These are phyloP conservation scores for Podila epicladia DNA, from an alignment of 192 early-diverging fungal genomes.

Conservation along the genomic window DNA sequence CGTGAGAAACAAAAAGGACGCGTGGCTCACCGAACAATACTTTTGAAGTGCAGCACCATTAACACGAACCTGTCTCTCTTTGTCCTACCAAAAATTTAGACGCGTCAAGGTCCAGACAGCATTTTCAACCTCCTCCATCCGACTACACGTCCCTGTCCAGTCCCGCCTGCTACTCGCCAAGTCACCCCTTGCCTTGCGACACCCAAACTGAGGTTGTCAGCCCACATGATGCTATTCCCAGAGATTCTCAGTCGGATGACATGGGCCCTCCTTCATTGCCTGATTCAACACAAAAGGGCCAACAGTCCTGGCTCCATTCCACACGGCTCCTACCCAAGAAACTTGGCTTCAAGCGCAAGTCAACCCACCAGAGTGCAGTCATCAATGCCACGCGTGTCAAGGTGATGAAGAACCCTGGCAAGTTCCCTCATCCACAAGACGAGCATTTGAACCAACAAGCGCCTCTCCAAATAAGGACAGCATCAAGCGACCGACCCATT, in stretches of 20 bases:
- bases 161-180: too few species aligned
- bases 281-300: neutral
- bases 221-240: too few species aligned
- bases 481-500: neutral
- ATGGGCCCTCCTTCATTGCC: neutral
- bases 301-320: neutral
- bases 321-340: neutral
- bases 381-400: slow-evolving; percentile 1
- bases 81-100: too few species aligned
- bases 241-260: neutral
- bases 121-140: too few species aligned
- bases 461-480: neutral
- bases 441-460: neutral
- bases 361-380: neutral
- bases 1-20: too few species aligned
- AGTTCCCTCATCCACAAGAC: neutral
- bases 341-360: neutral
- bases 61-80: too few species aligned
- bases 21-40: too few species aligned
- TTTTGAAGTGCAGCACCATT: too few species aligned
- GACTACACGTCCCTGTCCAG: too few species aligned
- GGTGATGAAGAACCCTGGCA: neutral
- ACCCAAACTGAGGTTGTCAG: too few species aligned
- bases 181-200: too few species aligned
- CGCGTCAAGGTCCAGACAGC: too few species aligned